Percentiles rank a stretch among this genome's conserved stretches.
These are phyloP conservation scores for Podila verticillata DNA, from an alignment of 192 early-diverging fungal species.

Conservation along the genomic window DNA sequence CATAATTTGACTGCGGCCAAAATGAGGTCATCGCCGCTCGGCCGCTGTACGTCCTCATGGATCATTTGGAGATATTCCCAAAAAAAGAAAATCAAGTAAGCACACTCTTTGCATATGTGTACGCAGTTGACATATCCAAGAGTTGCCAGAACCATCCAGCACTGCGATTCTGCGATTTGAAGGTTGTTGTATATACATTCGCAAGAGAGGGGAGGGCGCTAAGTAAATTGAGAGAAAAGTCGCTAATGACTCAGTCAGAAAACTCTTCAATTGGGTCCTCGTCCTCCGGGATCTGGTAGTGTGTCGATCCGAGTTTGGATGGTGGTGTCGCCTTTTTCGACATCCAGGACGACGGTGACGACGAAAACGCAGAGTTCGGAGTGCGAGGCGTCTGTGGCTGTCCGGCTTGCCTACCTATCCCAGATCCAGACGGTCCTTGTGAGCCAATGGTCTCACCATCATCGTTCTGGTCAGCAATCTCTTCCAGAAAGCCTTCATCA, in stretches of 20 bases:
- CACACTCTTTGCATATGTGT: no score
- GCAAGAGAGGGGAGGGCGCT: background rate
- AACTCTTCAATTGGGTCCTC: slow-evolving; percentile 49
- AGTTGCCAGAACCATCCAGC: no score
- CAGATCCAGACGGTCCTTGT: background rate
- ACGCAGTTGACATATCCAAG: no score
- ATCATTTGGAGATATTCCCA: no score
- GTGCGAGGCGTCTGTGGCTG: no score
- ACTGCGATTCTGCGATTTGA: background rate
- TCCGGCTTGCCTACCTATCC: no score
- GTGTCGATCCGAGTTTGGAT: background rate
- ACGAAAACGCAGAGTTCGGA: background rate
- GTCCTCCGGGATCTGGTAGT: background rate
- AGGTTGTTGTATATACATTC: background rate
- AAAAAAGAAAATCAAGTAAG: no score
- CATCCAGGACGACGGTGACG: background rate
- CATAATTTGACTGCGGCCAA: no score
- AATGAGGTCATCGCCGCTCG: no score
- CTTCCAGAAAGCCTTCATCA: slow-evolving; percentile 39
- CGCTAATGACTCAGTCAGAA: slow-evolving; percentile 15
- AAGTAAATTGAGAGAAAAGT: background rate
- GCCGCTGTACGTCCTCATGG: no score
- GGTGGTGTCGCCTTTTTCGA: background rate
- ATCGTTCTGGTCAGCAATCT: background rate
- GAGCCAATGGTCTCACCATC: background rate